phyloP scores from a whole-genome alignment of 768 basidiomycete species.

The Megacollybia marginata region DNA sequence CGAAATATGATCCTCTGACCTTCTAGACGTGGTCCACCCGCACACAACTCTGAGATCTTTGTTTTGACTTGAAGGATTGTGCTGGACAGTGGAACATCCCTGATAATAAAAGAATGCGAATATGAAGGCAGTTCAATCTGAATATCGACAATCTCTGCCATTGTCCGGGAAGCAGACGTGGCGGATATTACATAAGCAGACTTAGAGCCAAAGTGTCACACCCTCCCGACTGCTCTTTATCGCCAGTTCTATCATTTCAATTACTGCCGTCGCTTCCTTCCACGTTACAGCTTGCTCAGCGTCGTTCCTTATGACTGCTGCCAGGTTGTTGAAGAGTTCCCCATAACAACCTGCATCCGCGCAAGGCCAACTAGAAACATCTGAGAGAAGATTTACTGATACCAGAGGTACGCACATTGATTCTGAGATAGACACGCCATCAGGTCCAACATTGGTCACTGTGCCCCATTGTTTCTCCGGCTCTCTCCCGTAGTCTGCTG shows the following conservation, averaged over 20 bases:
- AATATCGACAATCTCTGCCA: constrained; percentile 28
- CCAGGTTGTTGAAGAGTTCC: constrained; percentile 60
- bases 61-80: constrained; percentile 62
- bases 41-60: constrained; percentile 51
- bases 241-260: constrained; percentile 75
- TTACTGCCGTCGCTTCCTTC: constrained; percentile 62
- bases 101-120: constrained; percentile 55
- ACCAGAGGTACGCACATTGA: constrained; percentile 22
- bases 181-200: no score
- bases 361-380: constrained; percentile 65
- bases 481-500: constrained; percentile 48
- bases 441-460: constrained; percentile 45
- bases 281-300: constrained; percentile 58
- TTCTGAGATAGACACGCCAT: constrained; percentile 33
- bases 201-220: constrained; percentile 17
- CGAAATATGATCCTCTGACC: constrained; percentile 75
- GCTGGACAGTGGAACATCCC: constrained; percentile 33
- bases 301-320: constrained; percentile 48
- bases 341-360: constrained; percentile 50
- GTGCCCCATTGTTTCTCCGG: constrained; percentile 57
- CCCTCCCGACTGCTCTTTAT: constrained; percentile 60
- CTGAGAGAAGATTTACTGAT: constrained; percentile 8
- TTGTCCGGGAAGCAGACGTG: background rate
- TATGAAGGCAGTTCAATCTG: constrained; percentile 74
- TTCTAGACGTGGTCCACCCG: constrained; percentile 57